Evolutionary conservation across 257 asterid genomes (phyloP), one percentile per base, ranked within the genome.

Genomic region (Nemophila menziesii): DNA sequence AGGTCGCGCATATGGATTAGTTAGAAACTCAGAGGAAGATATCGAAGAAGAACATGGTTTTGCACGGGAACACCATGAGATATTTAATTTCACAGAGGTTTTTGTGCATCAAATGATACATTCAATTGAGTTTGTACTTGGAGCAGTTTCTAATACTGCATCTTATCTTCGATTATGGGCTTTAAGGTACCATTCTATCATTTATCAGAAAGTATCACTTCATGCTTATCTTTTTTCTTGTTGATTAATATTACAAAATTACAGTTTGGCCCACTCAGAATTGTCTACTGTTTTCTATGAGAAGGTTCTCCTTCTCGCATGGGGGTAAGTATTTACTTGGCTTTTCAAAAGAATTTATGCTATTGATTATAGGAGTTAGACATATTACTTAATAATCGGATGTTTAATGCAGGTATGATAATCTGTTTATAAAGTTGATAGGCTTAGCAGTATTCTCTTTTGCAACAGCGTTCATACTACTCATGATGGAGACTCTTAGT

Each of bases 31-130:
- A 1, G 96, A 86, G 49, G 46, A 58, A 62, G 74, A 70, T 64
- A 44, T 44, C 65, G 87, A 68, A 2, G 84, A 79, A 58, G 90
- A 81, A 52, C 81, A 82, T 26, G 93, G 62, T 51, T 76, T 78
- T 37, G 72, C 69, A 11, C 75, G 80, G 69, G 82, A 73, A 53
- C 78, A 49, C 53, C 79, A 55, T 12, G 94, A 78, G 56, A 93
- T 79, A 20, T 86, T 86, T 58, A 68, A 86, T 39, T 86, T 82
- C 41, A 82, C 92, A 66, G 96, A 86, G 70, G 80, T 77, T 22
- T 86, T 86, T 60, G 96, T 86, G 72, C 96, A 86, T 68, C 96
- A 82, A 61, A 82, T 82, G 96, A 86, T 86, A 74, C 96, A 86
- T 51, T 47, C 93, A 49, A 86, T 86, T 49, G 96, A 86, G 72